Percentiles rank a stretch among this genome's conserved stretches.
Conservation (phyloP, 352 stramenopile species). For the Globisporangium spiculum region DNA sequence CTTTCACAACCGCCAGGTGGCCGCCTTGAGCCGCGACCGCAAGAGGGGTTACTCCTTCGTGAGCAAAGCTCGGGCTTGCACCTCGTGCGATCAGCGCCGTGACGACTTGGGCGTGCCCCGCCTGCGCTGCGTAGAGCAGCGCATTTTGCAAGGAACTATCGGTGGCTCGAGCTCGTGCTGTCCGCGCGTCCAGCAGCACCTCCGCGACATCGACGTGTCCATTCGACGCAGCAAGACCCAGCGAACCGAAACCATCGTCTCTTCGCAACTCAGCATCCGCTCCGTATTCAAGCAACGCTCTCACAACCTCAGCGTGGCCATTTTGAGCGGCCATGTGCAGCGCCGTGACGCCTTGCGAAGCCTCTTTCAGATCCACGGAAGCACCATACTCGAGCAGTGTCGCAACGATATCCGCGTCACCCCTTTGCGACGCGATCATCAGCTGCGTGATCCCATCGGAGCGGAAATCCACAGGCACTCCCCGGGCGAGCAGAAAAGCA, state of each 20-base stretch:
- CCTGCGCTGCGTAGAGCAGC: constrained; percentile 12
- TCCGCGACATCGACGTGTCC: constrained; percentile 8
- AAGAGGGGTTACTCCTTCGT: constrained; percentile 1
- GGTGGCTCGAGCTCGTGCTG: not conserved
- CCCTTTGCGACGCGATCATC: constrained; percentile 13
- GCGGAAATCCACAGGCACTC: constrained; percentile 3
- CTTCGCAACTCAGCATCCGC: constrained; percentile 4
- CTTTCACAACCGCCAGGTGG: not conserved
- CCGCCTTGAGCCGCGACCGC: constrained; percentile 6
- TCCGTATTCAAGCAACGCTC: not conserved
- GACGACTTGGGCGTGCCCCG: constrained; percentile 2
- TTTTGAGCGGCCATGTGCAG: constrained; percentile 14
- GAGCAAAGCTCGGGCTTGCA: not conserved
- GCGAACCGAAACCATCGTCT: constrained; percentile 6
- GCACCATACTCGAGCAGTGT: constrained; percentile 4
- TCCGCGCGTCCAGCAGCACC: not conserved
- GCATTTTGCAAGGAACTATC: constrained; percentile 1
- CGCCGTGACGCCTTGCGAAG: constrained; percentile 7
- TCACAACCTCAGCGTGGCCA: constrained; percentile 7
- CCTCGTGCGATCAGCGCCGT: constrained; percentile 1
- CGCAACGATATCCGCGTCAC: not conserved
- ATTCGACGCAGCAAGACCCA: constrained; percentile 12
- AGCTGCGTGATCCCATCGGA: constrained; percentile 7
- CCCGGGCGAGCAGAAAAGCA: not conserved
- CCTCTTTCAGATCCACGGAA: not conserved